Conservation (phyloP, 768 basidiomycete species). For the Lepiota venenata region DNA sequence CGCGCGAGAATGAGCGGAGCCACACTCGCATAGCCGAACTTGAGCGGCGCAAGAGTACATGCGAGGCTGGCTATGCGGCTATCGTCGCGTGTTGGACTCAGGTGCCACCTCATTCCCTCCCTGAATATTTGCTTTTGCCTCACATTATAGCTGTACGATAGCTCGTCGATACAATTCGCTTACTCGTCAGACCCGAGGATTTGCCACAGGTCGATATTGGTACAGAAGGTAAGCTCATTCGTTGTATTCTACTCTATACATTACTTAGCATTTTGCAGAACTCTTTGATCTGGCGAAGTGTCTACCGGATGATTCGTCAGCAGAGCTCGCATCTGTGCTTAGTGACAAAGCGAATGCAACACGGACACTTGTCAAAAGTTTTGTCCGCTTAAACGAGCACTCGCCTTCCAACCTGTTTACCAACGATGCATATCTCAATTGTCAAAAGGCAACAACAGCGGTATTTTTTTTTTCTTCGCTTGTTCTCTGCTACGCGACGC, state of each 20-base stretch:
- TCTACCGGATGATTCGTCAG: constrained; percentile 32
- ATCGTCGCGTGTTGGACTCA: constrained; percentile 81
- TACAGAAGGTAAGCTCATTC: constrained; percentile 33
- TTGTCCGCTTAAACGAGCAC: constrained; percentile 43
- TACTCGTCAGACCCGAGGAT: constrained; percentile 51
- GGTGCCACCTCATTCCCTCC: constrained; percentile 33
- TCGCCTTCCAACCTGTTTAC: constrained; percentile 28
- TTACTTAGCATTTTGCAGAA: constrained; percentile 25
- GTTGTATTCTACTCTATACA: constrained; percentile 4
- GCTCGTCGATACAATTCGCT: constrained; percentile 66
- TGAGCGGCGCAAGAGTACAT: constrained; percentile 60
- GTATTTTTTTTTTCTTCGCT: constrained; percentile 28
- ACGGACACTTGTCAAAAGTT: constrained; percentile 52
- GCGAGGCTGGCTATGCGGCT: constrained; percentile 68
- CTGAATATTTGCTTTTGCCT: neutral
- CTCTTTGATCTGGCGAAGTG: constrained; percentile 45
- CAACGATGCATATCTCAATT: constrained; percentile 39
- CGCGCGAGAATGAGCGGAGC: constrained; percentile 67
- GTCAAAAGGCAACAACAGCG: constrained; percentile 57
- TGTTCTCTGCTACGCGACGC: neutral
- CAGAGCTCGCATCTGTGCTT: constrained; percentile 41
- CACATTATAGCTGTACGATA: constrained; percentile 21
- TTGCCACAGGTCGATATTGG: constrained; percentile 38
- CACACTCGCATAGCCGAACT: constrained; percentile 58
- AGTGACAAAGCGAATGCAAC: constrained; percentile 57